Conservation (phyloP, 1,284 basidiomycete species). For the Moniliella sp. region DNA sequence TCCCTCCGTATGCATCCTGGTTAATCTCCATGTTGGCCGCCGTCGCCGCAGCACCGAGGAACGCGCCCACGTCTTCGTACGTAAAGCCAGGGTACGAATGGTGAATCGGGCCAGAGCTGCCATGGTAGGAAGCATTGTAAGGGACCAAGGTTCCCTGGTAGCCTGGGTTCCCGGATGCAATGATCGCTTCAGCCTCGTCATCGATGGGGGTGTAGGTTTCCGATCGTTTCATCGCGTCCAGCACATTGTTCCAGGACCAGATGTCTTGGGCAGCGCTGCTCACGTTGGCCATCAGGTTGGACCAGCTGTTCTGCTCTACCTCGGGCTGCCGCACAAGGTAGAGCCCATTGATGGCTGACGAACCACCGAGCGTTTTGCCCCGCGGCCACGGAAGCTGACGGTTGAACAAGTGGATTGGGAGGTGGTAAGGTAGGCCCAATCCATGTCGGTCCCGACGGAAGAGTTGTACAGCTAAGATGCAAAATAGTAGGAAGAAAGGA, state of each 20-base stretch:
- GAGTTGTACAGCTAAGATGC: constrained; percentile 6
- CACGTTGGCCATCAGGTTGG: no score
- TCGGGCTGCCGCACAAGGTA: constrained; percentile 28
- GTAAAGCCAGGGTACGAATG: constrained; percentile 19
- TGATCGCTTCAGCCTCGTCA: constrained; percentile 9
- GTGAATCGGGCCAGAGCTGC: constrained; percentile 10
- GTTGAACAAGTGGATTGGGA: no score
- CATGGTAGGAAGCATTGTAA: constrained; percentile 9
- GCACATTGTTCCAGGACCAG: constrained; percentile 10
- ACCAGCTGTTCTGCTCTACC: constrained; percentile 13
- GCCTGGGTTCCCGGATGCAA: constrained; percentile 17
- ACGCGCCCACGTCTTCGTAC: constrained; percentile 10
- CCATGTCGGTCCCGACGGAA: constrained; percentile 8
- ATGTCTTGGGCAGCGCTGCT: constrained; percentile 8
- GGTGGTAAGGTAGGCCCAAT: constrained; percentile 17
- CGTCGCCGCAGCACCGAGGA: constrained; percentile 12
- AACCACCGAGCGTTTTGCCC: constrained; percentile 38
- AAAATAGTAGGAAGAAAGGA: no score
- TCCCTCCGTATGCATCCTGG: constrained; percentile 16
- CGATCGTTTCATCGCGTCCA: constrained; percentile 14
- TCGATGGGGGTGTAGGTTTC: constrained; percentile 12
- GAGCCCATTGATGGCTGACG: constrained; percentile 37
- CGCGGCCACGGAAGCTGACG: constrained; percentile 32
- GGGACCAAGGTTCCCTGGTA: constrained; percentile 16
- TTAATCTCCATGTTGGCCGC: constrained; percentile 12